Evolutionary conservation across 352 stramenopile genomes (phyloP).

Genomic region (Halophytophthora batemanensis): DNA sequence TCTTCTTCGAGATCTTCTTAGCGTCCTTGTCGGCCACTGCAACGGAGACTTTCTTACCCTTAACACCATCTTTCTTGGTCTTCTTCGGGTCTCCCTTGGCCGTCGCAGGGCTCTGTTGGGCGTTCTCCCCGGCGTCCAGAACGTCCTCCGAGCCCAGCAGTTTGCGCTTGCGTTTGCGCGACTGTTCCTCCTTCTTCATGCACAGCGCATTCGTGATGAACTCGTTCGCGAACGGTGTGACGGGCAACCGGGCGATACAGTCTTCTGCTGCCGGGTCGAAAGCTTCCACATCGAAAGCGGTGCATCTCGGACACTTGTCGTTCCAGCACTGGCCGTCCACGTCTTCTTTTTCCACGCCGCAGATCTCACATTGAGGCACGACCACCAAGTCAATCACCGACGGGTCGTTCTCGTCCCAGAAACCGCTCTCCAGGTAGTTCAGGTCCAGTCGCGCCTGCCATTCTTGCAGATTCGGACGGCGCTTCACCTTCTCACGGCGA

Average conservation of each 20-base stretch:
- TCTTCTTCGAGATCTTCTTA: slow-evolving; percentile 42
- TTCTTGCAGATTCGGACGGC: slow-evolving; percentile 78
- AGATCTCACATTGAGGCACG: slow-evolving; percentile 76
- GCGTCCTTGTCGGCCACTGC: slow-evolving; percentile 17
- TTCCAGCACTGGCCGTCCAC: slow-evolving; percentile 76
- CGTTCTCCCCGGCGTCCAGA: not conserved
- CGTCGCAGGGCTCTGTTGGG: slow-evolving; percentile 5
- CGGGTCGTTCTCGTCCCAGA: slow-evolving; percentile 52
- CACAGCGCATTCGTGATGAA: slow-evolving; percentile 56
- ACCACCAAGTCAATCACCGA: slow-evolving; percentile 65
- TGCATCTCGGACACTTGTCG: slow-evolving; percentile 56
- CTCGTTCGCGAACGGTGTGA: slow-evolving; percentile 45
- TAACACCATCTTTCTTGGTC: slow-evolving; percentile 32
- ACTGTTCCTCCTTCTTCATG: slow-evolving; percentile 32
- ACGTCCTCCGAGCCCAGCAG: slow-evolving; percentile 18
- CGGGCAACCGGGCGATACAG: slow-evolving; percentile 51
- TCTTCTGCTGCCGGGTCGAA: slow-evolving; percentile 43
- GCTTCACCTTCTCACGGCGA: slow-evolving; percentile 79
- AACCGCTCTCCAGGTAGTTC: slow-evolving; percentile 52
- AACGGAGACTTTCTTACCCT: slow-evolving; percentile 24
- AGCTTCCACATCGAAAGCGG: slow-evolving; percentile 59
- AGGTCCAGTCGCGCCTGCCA: slow-evolving; percentile 73
- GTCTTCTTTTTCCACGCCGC: slow-evolving; percentile 82
- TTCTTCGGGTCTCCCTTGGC: slow-evolving; percentile 36
- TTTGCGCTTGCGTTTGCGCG: slow-evolving; percentile 52